Evolutionary conservation across 371 early-diverging fungal genomes (phyloP).

Genomic region (Apophysomyces variabilis): DNA sequence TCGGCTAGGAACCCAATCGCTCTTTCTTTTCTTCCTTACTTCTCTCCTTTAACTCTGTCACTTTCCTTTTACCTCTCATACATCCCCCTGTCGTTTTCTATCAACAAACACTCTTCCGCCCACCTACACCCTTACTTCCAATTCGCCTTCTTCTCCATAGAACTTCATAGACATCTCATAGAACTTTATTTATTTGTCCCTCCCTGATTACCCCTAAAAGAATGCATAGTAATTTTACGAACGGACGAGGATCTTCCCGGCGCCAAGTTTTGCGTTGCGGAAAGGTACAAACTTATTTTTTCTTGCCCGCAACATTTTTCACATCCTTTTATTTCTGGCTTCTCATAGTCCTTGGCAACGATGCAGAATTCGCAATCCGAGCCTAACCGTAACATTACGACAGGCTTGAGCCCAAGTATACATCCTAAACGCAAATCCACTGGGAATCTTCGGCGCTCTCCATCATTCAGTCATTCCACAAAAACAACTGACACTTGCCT

Average conservation of each 20-base stretch:
- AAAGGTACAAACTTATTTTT: slow-evolving; percentile 8
- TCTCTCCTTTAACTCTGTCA: too few species aligned
- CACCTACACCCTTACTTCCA: too few species aligned
- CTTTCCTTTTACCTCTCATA: too few species aligned
- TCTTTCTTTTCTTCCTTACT: too few species aligned
- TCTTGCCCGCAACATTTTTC: neutral
- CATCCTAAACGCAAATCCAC: slow-evolving; percentile 54
- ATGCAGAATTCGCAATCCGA: slow-evolving; percentile 54
- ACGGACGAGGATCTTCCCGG: slow-evolving; percentile 17
- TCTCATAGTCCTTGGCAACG: slow-evolving; percentile 25
- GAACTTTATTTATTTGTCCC: slow-evolving; percentile 5
- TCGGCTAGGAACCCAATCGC: too few species aligned
- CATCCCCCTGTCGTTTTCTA: too few species aligned
- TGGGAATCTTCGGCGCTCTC: slow-evolving; percentile 45
- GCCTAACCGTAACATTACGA: slow-evolving; percentile 39
- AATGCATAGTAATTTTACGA: slow-evolving; percentile 23
- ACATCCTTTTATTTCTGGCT: neutral
- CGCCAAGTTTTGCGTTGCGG: neutral
- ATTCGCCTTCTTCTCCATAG: neutral
- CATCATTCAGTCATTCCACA: slow-evolving; percentile 27
- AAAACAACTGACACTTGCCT: slow-evolving; percentile 19
- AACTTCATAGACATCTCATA: slow-evolving; percentile 11
- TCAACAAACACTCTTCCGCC: too few species aligned
- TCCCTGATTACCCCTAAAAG: slow-evolving; percentile 13
- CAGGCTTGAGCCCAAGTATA: slow-evolving; percentile 23